Conservation (phyloP, 2,329 filamentous ascomycete genomes). For the Xylariaceae sp. region DNA sequence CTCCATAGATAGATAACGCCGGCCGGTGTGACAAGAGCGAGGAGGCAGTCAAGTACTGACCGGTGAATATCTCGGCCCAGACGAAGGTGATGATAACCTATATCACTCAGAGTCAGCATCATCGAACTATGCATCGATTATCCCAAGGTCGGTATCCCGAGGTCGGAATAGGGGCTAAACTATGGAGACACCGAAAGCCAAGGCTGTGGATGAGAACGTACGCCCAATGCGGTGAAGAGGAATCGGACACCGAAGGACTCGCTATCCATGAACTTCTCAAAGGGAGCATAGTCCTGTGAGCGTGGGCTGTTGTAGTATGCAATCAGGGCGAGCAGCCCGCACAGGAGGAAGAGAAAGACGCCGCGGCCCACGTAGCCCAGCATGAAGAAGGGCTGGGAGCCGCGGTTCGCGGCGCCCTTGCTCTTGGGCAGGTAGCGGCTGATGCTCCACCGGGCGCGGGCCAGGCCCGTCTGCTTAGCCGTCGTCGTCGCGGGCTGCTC, state of each 20-base stretch:
- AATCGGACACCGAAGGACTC: conserved; percentile 29
- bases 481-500: conserved; percentile 1
- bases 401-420: not conserved
- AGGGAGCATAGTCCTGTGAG: too few species aligned
- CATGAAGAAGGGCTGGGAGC: conserved; percentile 18
- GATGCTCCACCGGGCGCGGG: too few species aligned
- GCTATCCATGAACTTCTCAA: conserved; percentile 20
- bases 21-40: not conserved
- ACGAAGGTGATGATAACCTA: conserved; percentile 24
- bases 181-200: too few species aligned
- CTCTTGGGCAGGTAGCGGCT: not conserved
- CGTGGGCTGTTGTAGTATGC: conserved; percentile 19
- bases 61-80: conserved; percentile 28
- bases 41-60: conserved; percentile 14
- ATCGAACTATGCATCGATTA: too few species aligned
- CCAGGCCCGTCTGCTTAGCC: not conserved
- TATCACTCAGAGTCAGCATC: too few species aligned
- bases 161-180: too few species aligned
- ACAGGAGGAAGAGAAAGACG: conserved; percentile 17
- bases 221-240: conserved; percentile 26
- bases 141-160: too few species aligned
- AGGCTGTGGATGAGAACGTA: too few species aligned
- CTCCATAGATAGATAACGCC: too few species aligned
- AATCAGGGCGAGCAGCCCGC: conserved; percentile 15
- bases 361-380: conserved; percentile 18